These are phyloP conservation scores for Pseudozyma tsukubaensis DNA, from an alignment of 1,284 basidiomycete genomes.

Conservation along the genomic window DNA sequence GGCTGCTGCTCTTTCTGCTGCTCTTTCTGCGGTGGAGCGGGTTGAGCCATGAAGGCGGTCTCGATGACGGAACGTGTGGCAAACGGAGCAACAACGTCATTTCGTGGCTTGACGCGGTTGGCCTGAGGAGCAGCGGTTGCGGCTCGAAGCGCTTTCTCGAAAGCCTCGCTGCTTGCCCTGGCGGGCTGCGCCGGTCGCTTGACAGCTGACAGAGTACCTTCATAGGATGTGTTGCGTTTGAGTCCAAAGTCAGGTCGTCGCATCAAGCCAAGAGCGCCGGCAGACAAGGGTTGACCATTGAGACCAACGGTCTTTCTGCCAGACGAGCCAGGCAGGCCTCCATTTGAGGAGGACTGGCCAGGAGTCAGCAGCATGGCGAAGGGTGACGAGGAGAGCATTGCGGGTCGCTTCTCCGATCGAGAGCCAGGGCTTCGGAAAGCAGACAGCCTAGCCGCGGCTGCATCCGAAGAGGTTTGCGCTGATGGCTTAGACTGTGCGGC, in stretches of 20 bases:
- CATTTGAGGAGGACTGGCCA: not conserved
- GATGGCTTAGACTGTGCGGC: slow-evolving; percentile 9
- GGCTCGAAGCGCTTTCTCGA: slow-evolving; percentile 42
- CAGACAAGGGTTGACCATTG: slow-evolving; percentile 14
- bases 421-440: slow-evolving; percentile 24
- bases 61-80: slow-evolving; percentile 48
- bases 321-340: slow-evolving; percentile 4
- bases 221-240: slow-evolving; percentile 40
- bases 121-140: slow-evolving; percentile 30
- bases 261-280: slow-evolving; percentile 15
- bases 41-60: slow-evolving; percentile 31
- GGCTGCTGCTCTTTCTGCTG: slow-evolving; percentile 9
- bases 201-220: slow-evolving; percentile 11
- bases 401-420: slow-evolving; percentile 22
- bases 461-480: slow-evolving; percentile 6
- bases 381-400: slow-evolving; percentile 16
- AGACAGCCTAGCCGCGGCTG: slow-evolving; percentile 9
- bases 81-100: slow-evolving; percentile 33
- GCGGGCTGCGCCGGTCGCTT: slow-evolving; percentile 29
- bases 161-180: slow-evolving; percentile 38
- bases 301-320: slow-evolving; percentile 23
- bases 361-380: slow-evolving; percentile 26
- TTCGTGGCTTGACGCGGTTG: slow-evolving; percentile 32
- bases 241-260: slow-evolving; percentile 38
- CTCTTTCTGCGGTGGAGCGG: too few species aligned